Evolutionary conservation across 2,329 filamentous ascomycete genomes (phyloP), one percentile per base, ranked within the genome.

Genomic region (Pestalotiopsis sp.): DNA sequence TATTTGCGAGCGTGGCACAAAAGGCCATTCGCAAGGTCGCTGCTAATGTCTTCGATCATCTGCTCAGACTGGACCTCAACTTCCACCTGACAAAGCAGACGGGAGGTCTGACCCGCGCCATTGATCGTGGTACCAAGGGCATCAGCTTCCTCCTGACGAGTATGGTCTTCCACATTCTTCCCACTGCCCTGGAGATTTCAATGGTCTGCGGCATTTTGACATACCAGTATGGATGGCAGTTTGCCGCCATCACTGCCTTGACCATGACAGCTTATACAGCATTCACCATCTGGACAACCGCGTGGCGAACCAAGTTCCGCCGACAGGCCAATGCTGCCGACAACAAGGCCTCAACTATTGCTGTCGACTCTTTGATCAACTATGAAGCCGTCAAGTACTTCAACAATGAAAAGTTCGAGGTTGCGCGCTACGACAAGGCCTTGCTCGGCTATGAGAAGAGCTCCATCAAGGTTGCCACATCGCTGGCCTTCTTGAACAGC

Each of bases 301-400:
- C 96, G 0, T 99, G 96, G 97, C 88, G 97, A 75, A 99, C 97
- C 3, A 97, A 97, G 80, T 99, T 99, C 80, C 89, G 97, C 61
- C 92, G 95, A 75, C 93, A 97, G 80, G 94, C 96, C 52, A 99
- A 99, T 78, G 94, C 94, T 5, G 97, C 96, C 0, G 97, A 99
- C 75, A 99, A 98, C 81, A 93, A 91, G 78, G 96, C 94, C 0
- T 97, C 95, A 1, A 98, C 95, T 0, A 94, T 98, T 7, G 95
- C 95, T 0, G 95, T 98, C 1, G 96, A 99, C 82, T 97, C 95
- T 0, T 84, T 99, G 64, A 97, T 99, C 85, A 99, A 99, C 83
- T 99, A 98, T 77, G 96, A 99, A 81, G 95, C 97, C 14, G 96
- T 99, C 77, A 99, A 99, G 82, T 97, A 98, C 83, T 99, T 98